Base-by-base conservation (phyloP, 1,284 basidiomycete genomes). In the Puccinia horiana region DNA sequence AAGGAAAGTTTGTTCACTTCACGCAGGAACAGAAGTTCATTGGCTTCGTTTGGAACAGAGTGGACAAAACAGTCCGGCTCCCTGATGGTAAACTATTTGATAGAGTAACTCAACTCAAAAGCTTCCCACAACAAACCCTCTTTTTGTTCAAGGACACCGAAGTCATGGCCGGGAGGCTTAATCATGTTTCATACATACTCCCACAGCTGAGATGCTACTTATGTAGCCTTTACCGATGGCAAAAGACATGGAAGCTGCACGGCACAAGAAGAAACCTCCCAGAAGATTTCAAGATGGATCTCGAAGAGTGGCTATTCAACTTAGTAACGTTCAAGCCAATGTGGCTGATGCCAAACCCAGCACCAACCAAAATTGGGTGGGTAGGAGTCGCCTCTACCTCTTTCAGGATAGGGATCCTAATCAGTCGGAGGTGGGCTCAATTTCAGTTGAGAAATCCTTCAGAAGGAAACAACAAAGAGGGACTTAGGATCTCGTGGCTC, bases 21-120 rank as follows among this genome's bases (percentile, higher is more conserved):
- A 12, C 6, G 0, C 18, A 18, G 0, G 47, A 74, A 37, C 72
- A 74, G 29, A 52, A 54, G 35, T 52, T 11, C 52, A 32, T 74
- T 8, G 73, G 73, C 0, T 75, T 75, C 16, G 37, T 75, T 0
- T 75, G 73, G 73, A 75, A 75, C 56, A 35, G 40, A 20, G 26
- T 0, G 9, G 16, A 56, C 2, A 56, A 35, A 1, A 56, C 49
- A 5, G 73, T 75, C 1, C 3, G 73, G 5, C 52, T 75, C n/a
- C 73, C 73, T 1, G 49, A 5, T 1, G 52, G 56, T 0, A 75
- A 75, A 23, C 12, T 44, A 56, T 1, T 26, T 4, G 23, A 75
- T 2, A 11, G 52, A 35, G 20, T 75, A 3, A n/a, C 4, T 1
- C 63, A 67, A 20, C 23, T 67, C 5, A 26, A 58, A 14, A 14